phyloP scores from a whole-genome alignment of 2,329 filamentous ascomycete genomes.

The Colletotrichum trifolii region DNA sequence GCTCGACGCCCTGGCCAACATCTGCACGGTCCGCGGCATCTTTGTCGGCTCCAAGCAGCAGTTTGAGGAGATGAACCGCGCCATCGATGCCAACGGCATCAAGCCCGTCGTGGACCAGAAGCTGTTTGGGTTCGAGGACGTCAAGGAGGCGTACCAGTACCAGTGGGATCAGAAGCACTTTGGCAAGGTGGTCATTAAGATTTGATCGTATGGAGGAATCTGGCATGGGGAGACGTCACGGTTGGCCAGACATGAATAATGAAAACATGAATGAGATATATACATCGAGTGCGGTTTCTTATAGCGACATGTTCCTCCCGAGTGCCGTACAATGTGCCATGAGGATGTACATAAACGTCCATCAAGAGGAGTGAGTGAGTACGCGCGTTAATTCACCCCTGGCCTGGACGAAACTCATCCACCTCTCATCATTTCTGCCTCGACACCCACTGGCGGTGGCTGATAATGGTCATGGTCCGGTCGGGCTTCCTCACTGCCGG shows the following conservation, averaged over 20 bases:
- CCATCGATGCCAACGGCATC: conserved; percentile 34
- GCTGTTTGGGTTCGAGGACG: conserved; percentile 33
- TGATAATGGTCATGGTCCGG: too few species aligned
- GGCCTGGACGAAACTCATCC: too few species aligned
- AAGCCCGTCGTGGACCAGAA: conserved; percentile 27
- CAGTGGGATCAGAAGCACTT: conserved; percentile 32
- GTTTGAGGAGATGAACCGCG: conserved; percentile 34
- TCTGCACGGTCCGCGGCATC: conserved; percentile 31
- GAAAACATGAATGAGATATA: conserved; percentile 3
- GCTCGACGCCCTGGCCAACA: conserved; percentile 32
- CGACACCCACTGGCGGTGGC: neutral
- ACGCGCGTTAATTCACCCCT: too few species aligned
- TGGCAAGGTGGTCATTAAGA: conserved; percentile 33
- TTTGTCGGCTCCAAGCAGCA: conserved; percentile 34
- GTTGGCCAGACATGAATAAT: neutral
- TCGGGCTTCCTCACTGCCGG: neutral
- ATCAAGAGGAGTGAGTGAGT: too few species aligned
- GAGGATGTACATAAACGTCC: too few species aligned
- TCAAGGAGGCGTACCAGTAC: conserved; percentile 35
- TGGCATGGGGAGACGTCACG: neutral
- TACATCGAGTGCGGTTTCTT: too few species aligned
- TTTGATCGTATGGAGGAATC: neutral
- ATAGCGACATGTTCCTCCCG: too few species aligned
- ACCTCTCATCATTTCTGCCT: neutral
- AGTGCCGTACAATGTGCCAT: too few species aligned